Evolutionary conservation across 139 green algal species (phyloP).

Genomic region (Trebouxia sp.): DNA sequence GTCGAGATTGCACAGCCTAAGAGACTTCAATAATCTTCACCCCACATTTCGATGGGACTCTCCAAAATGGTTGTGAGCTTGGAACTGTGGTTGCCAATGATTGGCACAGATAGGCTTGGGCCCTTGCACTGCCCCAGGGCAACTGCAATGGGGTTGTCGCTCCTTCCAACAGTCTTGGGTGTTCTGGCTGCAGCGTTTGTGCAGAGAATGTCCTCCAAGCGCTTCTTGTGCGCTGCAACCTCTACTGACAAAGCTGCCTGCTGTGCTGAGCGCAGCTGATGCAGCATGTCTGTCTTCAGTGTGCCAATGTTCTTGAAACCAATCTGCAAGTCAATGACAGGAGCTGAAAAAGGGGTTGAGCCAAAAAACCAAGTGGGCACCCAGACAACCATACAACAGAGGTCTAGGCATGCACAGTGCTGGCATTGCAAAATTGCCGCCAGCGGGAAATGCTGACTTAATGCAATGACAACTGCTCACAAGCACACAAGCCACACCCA

Average conservation of each 20-base stretch:
- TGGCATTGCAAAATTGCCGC: too few species aligned
- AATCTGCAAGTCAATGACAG: conserved; percentile 14
- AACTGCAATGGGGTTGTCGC: conserved; percentile 16
- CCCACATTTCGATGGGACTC: conserved; percentile 22
- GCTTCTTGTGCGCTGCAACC: conserved; percentile 1
- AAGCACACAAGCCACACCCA: too few species aligned
- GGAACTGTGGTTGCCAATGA: neutral
- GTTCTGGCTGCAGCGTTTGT: conserved; percentile 21
- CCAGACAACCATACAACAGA: too few species aligned
- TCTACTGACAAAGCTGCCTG: conserved; percentile 39
- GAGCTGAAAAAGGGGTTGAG: neutral
- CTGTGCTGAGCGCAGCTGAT: conserved; percentile 47
- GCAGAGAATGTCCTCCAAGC: conserved; percentile 31
- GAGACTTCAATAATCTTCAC: conserved; percentile 7
- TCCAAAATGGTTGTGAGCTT: conserved; percentile 11
- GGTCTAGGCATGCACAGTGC: too few species aligned
- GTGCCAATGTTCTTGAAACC: conserved; percentile 72
- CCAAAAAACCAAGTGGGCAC: too few species aligned
- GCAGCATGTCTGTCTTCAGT: conserved; percentile 72
- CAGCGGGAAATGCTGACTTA: too few species aligned
- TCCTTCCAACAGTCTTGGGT: neutral
- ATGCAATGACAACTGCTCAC: too few species aligned
- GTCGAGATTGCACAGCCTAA: too few species aligned
- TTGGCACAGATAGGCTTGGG: conserved; percentile 9
- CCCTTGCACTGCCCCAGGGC: conserved; percentile 13